Evolutionary conservation across 495 filamentous ascomycete species (phyloP).

Genomic region (Echria macrotheca): DNA sequence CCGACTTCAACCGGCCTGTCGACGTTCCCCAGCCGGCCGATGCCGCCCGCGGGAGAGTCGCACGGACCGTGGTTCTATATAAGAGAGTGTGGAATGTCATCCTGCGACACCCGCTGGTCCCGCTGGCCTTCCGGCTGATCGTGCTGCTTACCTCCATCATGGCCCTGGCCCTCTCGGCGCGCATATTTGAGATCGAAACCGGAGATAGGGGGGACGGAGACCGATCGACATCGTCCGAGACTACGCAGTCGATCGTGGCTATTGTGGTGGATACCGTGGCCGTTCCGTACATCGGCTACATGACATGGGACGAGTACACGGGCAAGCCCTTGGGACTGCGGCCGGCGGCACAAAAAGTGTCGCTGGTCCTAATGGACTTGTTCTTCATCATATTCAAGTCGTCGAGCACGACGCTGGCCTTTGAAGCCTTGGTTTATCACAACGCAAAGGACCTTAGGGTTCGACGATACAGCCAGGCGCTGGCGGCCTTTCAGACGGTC

Average conservation of each 20-base stretch:
- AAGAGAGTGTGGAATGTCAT: constrained; percentile 48
- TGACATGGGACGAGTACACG: constrained; percentile 95
- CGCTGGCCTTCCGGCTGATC: constrained; percentile 72
- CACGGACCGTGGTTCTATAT: constrained; percentile 22
- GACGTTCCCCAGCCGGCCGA: constrained; percentile 17
- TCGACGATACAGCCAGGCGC: constrained; percentile 65
- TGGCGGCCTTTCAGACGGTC: constrained; percentile 75
- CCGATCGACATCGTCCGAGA: constrained; percentile 44
- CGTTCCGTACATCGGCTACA: constrained; percentile 82
- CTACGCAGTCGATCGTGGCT: constrained; percentile 79
- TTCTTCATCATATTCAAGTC: constrained; percentile 96
- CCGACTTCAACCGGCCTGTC: constrained; percentile 39
- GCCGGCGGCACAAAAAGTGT: constrained; percentile 73
- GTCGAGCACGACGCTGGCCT: constrained; percentile 83
- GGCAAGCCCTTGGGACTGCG: constrained; percentile 87
- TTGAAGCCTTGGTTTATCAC: constrained; percentile 72
- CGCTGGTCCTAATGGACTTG: constrained; percentile 82
- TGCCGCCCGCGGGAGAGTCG: constrained; percentile 8
- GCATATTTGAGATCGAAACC: constrained; percentile 61
- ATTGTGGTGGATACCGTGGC: constrained; percentile 86
- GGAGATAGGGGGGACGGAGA: no score
- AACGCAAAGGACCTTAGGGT: constrained; percentile 45
- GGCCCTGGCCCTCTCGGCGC: constrained; percentile 73
- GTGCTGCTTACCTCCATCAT: constrained; percentile 77
- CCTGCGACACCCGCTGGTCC: constrained; percentile 77